Percentiles rank a stretch among this genome's conserved stretches.
These are phyloP conservation scores for Sutorius australiensis DNA, from an alignment of 768 basidiomycete genomes.

Conservation along the genomic window DNA sequence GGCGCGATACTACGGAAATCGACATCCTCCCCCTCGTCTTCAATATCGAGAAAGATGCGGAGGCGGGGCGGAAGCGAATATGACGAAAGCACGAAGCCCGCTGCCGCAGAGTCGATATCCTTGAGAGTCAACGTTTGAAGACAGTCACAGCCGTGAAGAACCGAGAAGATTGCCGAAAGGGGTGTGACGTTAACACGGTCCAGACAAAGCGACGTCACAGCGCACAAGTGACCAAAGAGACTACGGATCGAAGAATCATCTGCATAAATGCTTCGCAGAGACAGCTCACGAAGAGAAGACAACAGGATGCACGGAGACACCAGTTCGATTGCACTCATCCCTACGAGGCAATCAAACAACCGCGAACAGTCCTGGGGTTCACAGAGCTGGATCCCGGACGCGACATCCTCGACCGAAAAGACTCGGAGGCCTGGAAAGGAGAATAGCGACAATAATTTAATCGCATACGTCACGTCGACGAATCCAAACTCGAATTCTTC, in stretches of 20 bases:
- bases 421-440: constrained; percentile 35
- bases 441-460: constrained; percentile 38
- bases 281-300: constrained; percentile 5
- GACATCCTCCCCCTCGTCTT: neutral
- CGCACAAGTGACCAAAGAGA: constrained; percentile 4
- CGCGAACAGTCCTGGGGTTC: constrained; percentile 34
- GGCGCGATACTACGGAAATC: neutral
- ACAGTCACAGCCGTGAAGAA: neutral
- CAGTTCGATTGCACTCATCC: neutral
- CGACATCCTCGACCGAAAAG: constrained; percentile 47
- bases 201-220: constrained; percentile 7
- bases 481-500: constrained; percentile 41
- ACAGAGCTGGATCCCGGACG: constrained; percentile 34
- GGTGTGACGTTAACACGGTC: constrained; percentile 2
- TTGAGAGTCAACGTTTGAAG: constrained; percentile 15
- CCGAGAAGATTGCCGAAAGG: constrained; percentile 4
- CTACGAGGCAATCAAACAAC: constrained; percentile 35
- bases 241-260: neutral
- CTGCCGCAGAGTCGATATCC: neutral
- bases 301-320: neutral
- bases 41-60: constrained; percentile 18
- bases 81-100: constrained; percentile 2
- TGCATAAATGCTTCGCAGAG: constrained; percentile 10
- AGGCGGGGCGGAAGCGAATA: constrained; percentile 5
- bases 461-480: constrained; percentile 38